Conservation (phyloP, 768 basidiomycete species). For the Tubosaeta sp. region DNA sequence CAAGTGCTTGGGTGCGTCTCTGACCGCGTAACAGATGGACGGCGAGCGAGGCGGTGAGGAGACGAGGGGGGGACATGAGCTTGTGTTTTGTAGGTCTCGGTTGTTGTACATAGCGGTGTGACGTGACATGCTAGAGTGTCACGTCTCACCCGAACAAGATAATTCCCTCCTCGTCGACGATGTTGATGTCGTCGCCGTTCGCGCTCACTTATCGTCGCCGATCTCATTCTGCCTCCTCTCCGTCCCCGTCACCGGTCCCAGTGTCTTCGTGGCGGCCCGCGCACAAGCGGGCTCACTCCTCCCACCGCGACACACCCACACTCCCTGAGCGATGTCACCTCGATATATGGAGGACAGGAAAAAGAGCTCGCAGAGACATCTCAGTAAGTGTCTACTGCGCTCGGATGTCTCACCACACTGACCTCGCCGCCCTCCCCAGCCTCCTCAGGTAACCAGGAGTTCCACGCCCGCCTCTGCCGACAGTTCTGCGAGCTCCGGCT, state of each 20-base stretch:
- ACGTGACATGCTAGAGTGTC: constrained; percentile 19
- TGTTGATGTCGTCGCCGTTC: constrained; percentile 25
- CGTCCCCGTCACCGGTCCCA: constrained; percentile 33
- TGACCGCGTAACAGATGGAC: constrained; percentile 7
- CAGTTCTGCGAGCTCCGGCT: constrained; percentile 23
- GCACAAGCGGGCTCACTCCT: constrained; percentile 48
- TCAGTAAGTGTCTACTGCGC: constrained; percentile 34
- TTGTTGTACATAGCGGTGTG: constrained; percentile 21
- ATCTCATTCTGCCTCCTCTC: constrained; percentile 48
- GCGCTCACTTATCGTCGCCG: constrained; percentile 41
- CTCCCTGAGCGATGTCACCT: constrained; percentile 46
- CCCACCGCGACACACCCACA: constrained; percentile 32
- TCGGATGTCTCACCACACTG: constrained; percentile 7
- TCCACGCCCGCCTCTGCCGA: constrained; percentile 29
- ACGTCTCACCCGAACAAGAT: constrained; percentile 17
- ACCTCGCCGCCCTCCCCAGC: constrained; percentile 7
- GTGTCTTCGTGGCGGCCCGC: constrained; percentile 39
- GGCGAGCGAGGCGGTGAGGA: not conserved
- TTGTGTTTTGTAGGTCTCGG: constrained; percentile 22
- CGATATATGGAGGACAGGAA: constrained; percentile 51
- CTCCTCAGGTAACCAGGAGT: constrained; percentile 21
- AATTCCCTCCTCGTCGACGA: not conserved
- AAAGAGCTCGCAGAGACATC: constrained; percentile 47
- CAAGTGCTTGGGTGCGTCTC: not conserved
- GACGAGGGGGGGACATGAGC: constrained; percentile 7